Evolutionary conservation across 139 green algal species (phyloP).

Genomic region (Auxenochlorella pyrenoidosa): DNA sequence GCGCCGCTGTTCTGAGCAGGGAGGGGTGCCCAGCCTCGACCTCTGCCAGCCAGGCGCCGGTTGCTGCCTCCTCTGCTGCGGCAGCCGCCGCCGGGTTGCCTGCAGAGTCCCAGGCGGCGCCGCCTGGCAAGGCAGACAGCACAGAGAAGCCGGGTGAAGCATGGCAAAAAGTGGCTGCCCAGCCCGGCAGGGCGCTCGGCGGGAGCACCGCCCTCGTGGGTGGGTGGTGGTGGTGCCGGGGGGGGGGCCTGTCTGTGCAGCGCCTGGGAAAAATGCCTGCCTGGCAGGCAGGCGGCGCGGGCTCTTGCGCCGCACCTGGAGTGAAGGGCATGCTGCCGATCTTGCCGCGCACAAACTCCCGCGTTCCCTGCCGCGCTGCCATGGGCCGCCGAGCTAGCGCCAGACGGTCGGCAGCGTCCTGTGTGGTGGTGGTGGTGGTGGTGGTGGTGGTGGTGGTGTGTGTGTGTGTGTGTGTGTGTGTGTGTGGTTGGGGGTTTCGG

Average conservation of each 20-base stretch:
- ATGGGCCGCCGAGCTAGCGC: constrained; percentile 37
- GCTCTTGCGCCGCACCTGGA: constrained; percentile 47
- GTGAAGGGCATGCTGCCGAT: constrained; percentile 68
- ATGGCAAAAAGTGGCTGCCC: too few species aligned
- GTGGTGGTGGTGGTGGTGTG: too few species aligned
- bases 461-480: too few species aligned
- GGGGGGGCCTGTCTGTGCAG: not conserved
- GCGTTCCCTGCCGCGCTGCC: constrained; percentile 43
- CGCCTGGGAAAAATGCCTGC: not conserved
- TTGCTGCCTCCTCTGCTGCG: constrained; percentile 60
- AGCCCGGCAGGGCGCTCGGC: not conserved
- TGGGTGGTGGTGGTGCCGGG: too few species aligned
- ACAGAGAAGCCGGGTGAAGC: not conserved
- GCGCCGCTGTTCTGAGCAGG: constrained; percentile 18
- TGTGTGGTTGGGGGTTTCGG: too few species aligned
- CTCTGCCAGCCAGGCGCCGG: constrained; percentile 62
- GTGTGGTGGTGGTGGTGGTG: too few species aligned
- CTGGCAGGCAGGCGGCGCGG: not conserved
- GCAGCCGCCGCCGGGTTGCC: constrained; percentile 44
- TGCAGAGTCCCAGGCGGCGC: constrained; percentile 50
- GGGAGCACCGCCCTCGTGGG: too few species aligned
- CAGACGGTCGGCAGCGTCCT: constrained; percentile 9
- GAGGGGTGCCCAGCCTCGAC: constrained; percentile 40
- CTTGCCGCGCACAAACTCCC: constrained; percentile 69
- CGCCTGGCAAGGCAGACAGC: constrained; percentile 32